Evolutionary conservation across 1,284 basidiomycete species (phyloP).

Genomic region (Moesziomyces globuligerus): DNA sequence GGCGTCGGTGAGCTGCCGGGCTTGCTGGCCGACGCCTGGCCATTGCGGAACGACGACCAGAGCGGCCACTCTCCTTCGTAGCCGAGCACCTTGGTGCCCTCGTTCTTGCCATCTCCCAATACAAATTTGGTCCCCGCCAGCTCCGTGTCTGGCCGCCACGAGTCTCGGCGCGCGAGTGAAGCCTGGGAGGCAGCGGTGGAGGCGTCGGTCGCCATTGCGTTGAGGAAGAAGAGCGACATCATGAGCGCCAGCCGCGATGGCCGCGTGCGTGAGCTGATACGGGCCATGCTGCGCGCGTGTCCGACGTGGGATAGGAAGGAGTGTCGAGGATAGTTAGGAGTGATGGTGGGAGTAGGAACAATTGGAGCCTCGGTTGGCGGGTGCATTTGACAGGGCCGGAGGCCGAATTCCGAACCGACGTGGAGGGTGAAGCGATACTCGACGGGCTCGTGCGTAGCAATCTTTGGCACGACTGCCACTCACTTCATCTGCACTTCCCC

Average conservation of each 20-base stretch:
- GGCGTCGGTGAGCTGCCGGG: neutral
- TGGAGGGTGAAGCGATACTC: neutral
- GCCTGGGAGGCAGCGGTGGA: conserved; percentile 1
- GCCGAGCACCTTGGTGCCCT: conserved; percentile 37
- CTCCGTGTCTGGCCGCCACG: conserved; percentile 40
- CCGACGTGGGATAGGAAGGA: neutral
- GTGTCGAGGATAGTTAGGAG: neutral
- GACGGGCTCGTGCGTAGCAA: neutral
- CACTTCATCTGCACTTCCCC: no score
- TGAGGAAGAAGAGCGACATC: conserved; percentile 29
- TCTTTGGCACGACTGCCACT: no score
- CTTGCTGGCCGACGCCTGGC: neutral
- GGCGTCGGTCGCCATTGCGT: conserved; percentile 8
- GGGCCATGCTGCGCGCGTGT: neutral
- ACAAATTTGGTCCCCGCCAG: conserved; percentile 25
- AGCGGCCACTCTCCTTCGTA: conserved; percentile 50
- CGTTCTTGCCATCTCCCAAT: conserved; percentile 35
- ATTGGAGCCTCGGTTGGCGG: neutral
- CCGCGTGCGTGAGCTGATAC: neutral
- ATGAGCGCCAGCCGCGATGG: conserved; percentile 22
- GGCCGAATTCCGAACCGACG: neutral
- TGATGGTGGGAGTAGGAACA: conserved; percentile 8
- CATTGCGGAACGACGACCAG: conserved; percentile 18
- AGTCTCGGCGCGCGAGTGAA: neutral
- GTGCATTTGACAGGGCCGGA: neutral